Evolutionary conservation across 2,329 filamentous ascomycete species (phyloP).

Genomic region (Cadophora sp.): DNA sequence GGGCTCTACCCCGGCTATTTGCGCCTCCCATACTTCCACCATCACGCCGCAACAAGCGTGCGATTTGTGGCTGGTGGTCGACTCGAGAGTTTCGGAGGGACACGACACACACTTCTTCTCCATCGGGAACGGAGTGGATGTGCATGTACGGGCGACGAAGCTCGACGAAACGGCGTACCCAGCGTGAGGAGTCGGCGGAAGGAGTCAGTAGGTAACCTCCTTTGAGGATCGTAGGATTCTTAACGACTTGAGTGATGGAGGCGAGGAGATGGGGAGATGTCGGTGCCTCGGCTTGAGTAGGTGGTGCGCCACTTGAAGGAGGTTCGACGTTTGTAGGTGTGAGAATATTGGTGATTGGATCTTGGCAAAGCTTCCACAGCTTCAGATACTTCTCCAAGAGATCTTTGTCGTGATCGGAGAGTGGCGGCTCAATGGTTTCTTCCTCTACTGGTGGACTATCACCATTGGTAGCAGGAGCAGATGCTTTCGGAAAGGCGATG

Average conservation of each 20-base stretch:
- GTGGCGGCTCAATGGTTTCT: conserved; percentile 37
- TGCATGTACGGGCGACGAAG: conserved; percentile 90
- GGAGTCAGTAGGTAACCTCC: conserved; percentile 88
- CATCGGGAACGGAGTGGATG: conserved; percentile 82
- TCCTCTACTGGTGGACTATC: conserved; percentile 29
- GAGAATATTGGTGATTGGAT: conserved; percentile 55
- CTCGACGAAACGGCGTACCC: conserved; percentile 93
- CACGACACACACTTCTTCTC: conserved; percentile 89
- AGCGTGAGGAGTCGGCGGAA: conserved; percentile 80
- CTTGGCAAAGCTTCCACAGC: conserved; percentile 44
- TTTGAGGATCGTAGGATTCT: conserved; percentile 83
- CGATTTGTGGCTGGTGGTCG: conserved; percentile 88
- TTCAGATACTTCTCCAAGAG: conserved; percentile 50
- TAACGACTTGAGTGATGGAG: conserved; percentile 77
- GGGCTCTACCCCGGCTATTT: conserved; percentile 40
- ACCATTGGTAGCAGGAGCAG: conserved; percentile 20
- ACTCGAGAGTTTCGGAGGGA: conserved; percentile 90
- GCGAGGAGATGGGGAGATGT: conserved; percentile 65
- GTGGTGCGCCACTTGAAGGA: conserved; percentile 65
- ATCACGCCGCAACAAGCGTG: conserved; percentile 67
- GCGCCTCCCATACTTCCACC: conserved; percentile 31
- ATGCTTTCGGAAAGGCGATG: conserved; percentile 50
- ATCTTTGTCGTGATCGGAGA: conserved; percentile 44
- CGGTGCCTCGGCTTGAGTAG: conserved; percentile 34
- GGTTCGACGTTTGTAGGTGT: conserved; percentile 70